phyloP scores from a whole-genome alignment of 306 rosid genomes.

The Gastrolobium villosum region DNA sequence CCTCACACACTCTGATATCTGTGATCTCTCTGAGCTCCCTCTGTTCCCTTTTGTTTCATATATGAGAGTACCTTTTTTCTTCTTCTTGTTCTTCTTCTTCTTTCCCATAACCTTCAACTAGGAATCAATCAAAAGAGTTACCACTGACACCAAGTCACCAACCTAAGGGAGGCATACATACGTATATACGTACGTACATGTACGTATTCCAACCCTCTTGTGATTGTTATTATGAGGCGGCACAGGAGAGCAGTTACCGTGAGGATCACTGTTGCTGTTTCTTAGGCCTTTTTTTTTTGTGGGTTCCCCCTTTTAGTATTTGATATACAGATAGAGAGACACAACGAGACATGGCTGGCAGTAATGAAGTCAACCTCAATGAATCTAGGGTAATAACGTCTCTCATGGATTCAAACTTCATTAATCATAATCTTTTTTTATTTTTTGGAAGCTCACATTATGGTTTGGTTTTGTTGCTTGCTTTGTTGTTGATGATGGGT shows the following conservation, averaged over 20 bases:
- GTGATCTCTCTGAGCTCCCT: slow-evolving; percentile 58
- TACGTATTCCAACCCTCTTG: not conserved
- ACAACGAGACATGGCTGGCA: slow-evolving; percentile 64
- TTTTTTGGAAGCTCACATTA: not conserved
- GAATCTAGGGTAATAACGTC: slow-evolving; percentile 73
- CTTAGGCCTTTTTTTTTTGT: slow-evolving; percentile 39
- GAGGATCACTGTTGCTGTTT: slow-evolving; percentile 41
- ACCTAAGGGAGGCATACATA: not conserved
- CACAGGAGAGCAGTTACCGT: slow-evolving; percentile 38
- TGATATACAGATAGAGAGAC: not conserved
- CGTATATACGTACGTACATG: not conserved
- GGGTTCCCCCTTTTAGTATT: slow-evolving; percentile 39
- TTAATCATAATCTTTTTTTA: not conserved
- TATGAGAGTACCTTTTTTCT: slow-evolving; percentile 19
- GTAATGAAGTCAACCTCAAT: slow-evolving; percentile 73
- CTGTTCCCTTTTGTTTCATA: slow-evolving; percentile 41
- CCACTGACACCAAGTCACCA: not conserved
- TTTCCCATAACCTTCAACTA: slow-evolving; percentile 12
- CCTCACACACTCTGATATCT: slow-evolving; percentile 44
- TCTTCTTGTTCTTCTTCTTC: slow-evolving; percentile 36
- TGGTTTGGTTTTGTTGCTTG: slow-evolving; percentile 16
- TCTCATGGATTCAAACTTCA: not conserved
- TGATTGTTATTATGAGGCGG: slow-evolving; percentile 38
- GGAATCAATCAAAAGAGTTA: not conserved
- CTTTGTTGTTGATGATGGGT: slow-evolving; percentile 12